Evolutionary conservation across 768 basidiomycete genomes (phyloP).

Genomic region (Coprinellus aureogranulatus): DNA sequence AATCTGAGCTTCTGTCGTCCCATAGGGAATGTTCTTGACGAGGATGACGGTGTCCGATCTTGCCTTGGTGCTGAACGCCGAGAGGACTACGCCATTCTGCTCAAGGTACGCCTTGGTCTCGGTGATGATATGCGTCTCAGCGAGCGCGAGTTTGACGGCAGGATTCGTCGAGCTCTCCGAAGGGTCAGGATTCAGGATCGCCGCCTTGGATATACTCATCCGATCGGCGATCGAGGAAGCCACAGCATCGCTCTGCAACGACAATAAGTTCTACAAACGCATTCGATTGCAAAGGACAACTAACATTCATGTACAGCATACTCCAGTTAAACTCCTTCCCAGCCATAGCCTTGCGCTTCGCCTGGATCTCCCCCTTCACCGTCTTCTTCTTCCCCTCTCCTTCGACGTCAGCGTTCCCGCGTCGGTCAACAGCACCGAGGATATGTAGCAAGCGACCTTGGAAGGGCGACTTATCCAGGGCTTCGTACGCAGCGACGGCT

Average conservation of each 20-base stretch:
- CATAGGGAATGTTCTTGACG: constrained; percentile 96
- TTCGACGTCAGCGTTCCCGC: constrained; percentile 41
- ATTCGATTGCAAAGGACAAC: constrained; percentile 32
- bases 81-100: constrained; percentile 64
- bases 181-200: constrained; percentile 79
- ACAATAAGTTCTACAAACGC: constrained; percentile 12
- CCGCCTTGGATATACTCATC: constrained; percentile 82
- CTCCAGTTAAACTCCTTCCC: constrained; percentile 90
- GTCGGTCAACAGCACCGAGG: constrained; percentile 76
- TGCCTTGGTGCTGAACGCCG: constrained; percentile 50
- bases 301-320: constrained; percentile 95
- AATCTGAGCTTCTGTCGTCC: constrained; percentile 74
- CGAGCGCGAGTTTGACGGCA: constrained; percentile 92
- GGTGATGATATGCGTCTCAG: constrained; percentile 93
- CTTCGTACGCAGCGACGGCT: constrained; percentile 68
- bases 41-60: constrained; percentile 82
- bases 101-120: constrained; percentile 93
- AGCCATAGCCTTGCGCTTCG: constrained; percentile 63
- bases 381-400: constrained; percentile 45
- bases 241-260: constrained; percentile 83
- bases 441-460: constrained; percentile 92
- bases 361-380: constrained; percentile 59
- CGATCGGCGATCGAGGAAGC: constrained; percentile 86
- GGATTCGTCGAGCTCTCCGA: constrained; percentile 52
- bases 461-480: constrained; percentile 80